Evolutionary conservation across 768 basidiomycete species (phyloP).

Genomic region (Mycena filopes): DNA sequence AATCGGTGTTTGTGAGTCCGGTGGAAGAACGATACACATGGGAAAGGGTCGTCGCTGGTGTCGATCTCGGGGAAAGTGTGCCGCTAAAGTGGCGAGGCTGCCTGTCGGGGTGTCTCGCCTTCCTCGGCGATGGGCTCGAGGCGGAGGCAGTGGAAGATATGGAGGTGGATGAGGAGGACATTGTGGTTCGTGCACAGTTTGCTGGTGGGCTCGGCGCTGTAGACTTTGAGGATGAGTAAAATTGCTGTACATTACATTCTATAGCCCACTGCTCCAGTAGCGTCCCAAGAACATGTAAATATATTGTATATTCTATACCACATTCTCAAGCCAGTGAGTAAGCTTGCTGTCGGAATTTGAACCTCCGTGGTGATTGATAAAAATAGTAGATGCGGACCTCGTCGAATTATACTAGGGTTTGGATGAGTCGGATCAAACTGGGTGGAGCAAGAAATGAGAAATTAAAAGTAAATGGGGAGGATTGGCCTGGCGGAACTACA

Average conservation of each 20-base stretch:
- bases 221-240: constrained; percentile 30
- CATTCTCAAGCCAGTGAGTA: no score
- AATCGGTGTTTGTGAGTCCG: constrained; percentile 61
- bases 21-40: constrained; percentile 75
- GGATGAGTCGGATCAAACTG: no score
- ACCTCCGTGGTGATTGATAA: no score
- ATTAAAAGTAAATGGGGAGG: no score
- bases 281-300: no score
- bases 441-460: no score
- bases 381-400: no score
- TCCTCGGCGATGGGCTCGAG: constrained; percentile 50
- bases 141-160: constrained; percentile 6
- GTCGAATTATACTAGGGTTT: no score
- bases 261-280: no score
- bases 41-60: constrained; percentile 65
- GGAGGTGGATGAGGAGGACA: constrained; percentile 33
- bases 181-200: constrained; percentile 20
- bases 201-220: constrained; percentile 3
- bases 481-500: no score
- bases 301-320: no score
- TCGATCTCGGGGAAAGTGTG: constrained; percentile 61
- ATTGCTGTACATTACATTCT: neutral
- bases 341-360: no score
- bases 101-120: constrained; percentile 68
- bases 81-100: constrained; percentile 80